Conservation (phyloP, 2,329 filamentous ascomycete species). For the Lasiodiplodia citricola region DNA sequence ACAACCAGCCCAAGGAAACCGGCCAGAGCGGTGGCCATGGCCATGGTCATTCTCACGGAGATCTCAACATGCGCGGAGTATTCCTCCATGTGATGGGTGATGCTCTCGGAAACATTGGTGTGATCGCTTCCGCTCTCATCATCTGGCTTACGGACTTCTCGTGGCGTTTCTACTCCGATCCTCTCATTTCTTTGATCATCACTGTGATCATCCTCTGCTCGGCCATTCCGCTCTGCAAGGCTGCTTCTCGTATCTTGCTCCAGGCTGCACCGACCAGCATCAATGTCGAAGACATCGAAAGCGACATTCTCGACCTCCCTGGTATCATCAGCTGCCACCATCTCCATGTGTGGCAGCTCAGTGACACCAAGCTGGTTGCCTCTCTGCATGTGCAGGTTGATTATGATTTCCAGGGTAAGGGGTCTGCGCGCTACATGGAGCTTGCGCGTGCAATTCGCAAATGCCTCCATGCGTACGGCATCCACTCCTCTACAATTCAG, state of each 20-base stretch:
- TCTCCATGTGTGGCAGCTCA: constrained; percentile 96
- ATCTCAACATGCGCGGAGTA: constrained; percentile 91
- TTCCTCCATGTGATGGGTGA: constrained; percentile 77
- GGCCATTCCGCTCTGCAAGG: constrained; percentile 77
- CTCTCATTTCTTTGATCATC: constrained; percentile 90
- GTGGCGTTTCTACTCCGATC: constrained; percentile 87
- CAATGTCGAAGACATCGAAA: constrained; percentile 85
- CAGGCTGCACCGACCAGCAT: constrained; percentile 93
- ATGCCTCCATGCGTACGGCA: constrained; percentile 93
- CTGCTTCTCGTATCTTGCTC: constrained; percentile 84
- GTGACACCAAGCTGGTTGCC: constrained; percentile 91
- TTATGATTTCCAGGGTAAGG: constrained; percentile 85
- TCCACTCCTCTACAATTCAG: constrained; percentile 96
- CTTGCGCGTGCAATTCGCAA: constrained; percentile 80
- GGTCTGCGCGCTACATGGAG: constrained; percentile 83
- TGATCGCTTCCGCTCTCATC: constrained; percentile 80
- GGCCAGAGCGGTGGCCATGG: constrained; percentile 56
- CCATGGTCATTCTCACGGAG: constrained; percentile 78
- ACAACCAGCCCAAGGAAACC: constrained; percentile 72
- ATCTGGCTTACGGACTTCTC: constrained; percentile 89
- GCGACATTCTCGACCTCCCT: constrained; percentile 84
- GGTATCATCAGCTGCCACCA: constrained; percentile 93
- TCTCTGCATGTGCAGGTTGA: constrained; percentile 92
- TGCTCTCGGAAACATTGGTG: constrained; percentile 83
- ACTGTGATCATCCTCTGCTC: constrained; percentile 76